A percentile compares a stretch with the other conserved stretches of the same genome.
These are phyloP conservation scores for Tolypocladium capitatum DNA, from an alignment of 2,329 filamentous ascomycete species.

Conservation along the genomic window DNA sequence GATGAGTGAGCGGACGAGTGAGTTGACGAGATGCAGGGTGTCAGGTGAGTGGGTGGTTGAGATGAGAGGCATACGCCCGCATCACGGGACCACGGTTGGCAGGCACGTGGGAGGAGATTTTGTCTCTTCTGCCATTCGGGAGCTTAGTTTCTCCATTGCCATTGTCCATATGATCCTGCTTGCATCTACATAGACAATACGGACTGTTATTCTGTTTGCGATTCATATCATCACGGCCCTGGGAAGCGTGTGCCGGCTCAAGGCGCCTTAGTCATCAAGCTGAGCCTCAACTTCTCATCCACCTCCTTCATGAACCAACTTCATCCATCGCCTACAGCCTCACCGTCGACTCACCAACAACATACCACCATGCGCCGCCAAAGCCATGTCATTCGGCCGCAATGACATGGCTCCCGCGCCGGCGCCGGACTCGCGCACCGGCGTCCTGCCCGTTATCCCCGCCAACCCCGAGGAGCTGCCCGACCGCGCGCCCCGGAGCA, in stretches of 20 bases:
- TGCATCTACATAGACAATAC: not conserved
- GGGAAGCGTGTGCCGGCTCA: too few relatives aligned
- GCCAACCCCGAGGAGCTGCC: constrained; percentile 21
- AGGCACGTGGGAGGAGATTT: not conserved
- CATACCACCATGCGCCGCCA: constrained; percentile 15
- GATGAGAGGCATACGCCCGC: not conserved
- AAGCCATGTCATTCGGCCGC: constrained; percentile 21
- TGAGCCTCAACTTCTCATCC: not conserved
- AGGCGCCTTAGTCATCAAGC: not conserved
- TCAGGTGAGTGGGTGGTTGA: not conserved
- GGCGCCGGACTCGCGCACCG: constrained; percentile 15
- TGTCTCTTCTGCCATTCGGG: not conserved
- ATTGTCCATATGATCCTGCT: not conserved
- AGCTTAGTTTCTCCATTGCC: not conserved
- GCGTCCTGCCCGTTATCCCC: constrained; percentile 32
- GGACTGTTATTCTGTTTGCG: too few relatives aligned
- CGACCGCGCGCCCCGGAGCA: constrained; percentile 35
- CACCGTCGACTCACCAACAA: not conserved
- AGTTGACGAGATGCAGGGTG: too few relatives aligned
- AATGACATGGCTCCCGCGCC: constrained; percentile 15
- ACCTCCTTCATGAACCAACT: not conserved
- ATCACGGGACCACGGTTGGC: not conserved
- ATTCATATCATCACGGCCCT: not conserved
- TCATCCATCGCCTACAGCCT: not conserved
- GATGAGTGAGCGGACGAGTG: not conserved